Evolutionary conservation across 176 grass and related monocot genomes (phyloP).

Genomic region (Olyra latifolia): DNA sequence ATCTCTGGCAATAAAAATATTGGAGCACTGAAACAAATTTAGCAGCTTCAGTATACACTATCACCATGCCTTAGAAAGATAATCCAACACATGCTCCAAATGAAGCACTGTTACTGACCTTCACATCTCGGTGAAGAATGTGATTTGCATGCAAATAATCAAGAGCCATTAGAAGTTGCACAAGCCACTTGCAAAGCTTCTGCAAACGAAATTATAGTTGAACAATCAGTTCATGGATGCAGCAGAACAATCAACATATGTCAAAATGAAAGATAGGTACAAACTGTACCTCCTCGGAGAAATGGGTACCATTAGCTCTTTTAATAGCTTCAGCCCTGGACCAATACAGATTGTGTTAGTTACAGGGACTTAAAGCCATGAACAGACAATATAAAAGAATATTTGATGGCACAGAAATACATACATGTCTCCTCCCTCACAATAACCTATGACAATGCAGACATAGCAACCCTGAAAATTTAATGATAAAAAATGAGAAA

Average conservation of each 20-base stretch:
- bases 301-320: slow-evolving; percentile 69
- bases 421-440: slow-evolving; percentile 99
- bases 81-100: neutral
- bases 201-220: slow-evolving; percentile 38
- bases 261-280: slow-evolving; percentile 13
- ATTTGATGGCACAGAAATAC: slow-evolving; percentile 36
- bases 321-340: slow-evolving; percentile 92
- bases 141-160: slow-evolving; percentile 95
- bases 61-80: slow-evolving; percentile 19
- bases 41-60: slow-evolving; percentile 12
- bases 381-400: slow-evolving; percentile 13
- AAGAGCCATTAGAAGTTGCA: slow-evolving; percentile 93
- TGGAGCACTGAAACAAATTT: slow-evolving; percentile 86
- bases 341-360: slow-evolving; percentile 17
- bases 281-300: slow-evolving; percentile 77
- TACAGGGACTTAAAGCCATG: slow-evolving; percentile 2
- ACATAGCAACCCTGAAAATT: slow-evolving; percentile 93
- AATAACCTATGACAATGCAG: slow-evolving; percentile 94
- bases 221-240: neutral
- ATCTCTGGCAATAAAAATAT: slow-evolving; percentile 93
- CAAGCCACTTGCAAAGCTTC: slow-evolving; percentile 96
- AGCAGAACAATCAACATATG: neutral
- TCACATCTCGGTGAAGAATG: slow-evolving; percentile 97
- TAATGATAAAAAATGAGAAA: slow-evolving; percentile 25
- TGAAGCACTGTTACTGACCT: slow-evolving; percentile 49